Base-by-base conservation (phyloP, 352 stramenopile species). In the Pythium periplocum region DNA sequence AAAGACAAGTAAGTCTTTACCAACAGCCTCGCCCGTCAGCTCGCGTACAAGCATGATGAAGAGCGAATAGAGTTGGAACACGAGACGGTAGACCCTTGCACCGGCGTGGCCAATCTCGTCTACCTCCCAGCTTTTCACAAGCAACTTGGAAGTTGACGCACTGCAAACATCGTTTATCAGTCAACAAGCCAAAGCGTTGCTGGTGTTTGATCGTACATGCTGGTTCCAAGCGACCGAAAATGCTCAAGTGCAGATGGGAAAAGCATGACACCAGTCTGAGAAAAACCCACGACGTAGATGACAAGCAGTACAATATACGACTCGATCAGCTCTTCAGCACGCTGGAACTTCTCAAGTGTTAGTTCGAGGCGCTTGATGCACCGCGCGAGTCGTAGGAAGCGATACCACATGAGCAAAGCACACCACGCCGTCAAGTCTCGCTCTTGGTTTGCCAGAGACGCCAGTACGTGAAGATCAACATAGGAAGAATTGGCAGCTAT, bases 341-440 rank as follows among this genome's bases (percentile, higher is more conserved):
- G 60, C 46, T 76, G 63, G 10, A 84, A 60, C 42, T 78, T 81
- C 6, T 71, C 63, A 4, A 87, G 47, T 0, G 63, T 69, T 6
- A 45, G 55, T 35, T 83, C 66, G 5, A 89, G 62, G 10, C 68
- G 61, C 39, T 72, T 76, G 32, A 87, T 41, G 31, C 62, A 67
- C 35, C 72, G 68, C 4, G 66, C 70, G 3, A 86, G 62, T 17
- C 74, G 72, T 26, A 82, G 34, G 6, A 87, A 51, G 1, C 75
- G 72, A 69, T 66, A 83, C 75, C 78, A 85, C 71, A 89, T 85
- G 31, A 87, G 56, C 8, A 78, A 57, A 0, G 55, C 68, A 10
- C 71, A 72, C 45, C 48, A 66, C 26, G 73, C 78, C 8, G 67
- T 68, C 33, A 82, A 26, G 4, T 55, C 33, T 0, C 66, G 64